Base-by-base conservation (phyloP, 495 filamentous ascomycete species). In the Lepidopterella palustris region DNA sequence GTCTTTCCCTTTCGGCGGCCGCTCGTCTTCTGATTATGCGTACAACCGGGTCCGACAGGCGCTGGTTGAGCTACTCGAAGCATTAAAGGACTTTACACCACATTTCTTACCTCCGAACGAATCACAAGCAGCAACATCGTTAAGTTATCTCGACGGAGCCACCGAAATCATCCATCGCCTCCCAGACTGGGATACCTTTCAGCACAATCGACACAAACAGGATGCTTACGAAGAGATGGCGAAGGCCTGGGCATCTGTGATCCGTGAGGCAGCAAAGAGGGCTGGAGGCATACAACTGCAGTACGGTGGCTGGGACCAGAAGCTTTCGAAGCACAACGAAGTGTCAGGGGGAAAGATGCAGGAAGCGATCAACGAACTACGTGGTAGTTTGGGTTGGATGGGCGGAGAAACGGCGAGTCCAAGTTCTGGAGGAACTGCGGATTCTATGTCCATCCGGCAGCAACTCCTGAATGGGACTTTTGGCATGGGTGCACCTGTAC, bases 141-240 rank as follows among this genome's bases (percentile, higher is more conserved):
- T 98, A 60, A 84, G 82, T 58, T 98, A 88, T 68, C 81, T 98
- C 26, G 90, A 98, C 58, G 86, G 83, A 23, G 93, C 86, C 18
- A 98, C 92, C 13, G 85, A 92, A 53, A 81, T 97, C 45, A 87
- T 97, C 47, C 92, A 97, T 71, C 80, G 83, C 15, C 77, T 98
- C 39, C 93, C 93, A 4, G 82, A 89, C 51, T 97, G 89, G 88
- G 86, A 87, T 61, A 87, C 83, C 54, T 87, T 85, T 40, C 82
- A 87, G 62, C 86, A 97, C 71, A 92, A 91, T 57, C 80, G 93
- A 62, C 88, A 93, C 77, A 96, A 96, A 71, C 84, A 93, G 61
- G 89, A 89, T 62, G 90, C 92, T 13, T 97, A 97, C 70, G 92
- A 98, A 65, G 95, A 97, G 71, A 89, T 98, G 45, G 85, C 89